Evolutionary conservation across 768 basidiomycete genomes (phyloP), one percentile per base, ranked within the genome.

Genomic region (Calocybe cyanea): DNA sequence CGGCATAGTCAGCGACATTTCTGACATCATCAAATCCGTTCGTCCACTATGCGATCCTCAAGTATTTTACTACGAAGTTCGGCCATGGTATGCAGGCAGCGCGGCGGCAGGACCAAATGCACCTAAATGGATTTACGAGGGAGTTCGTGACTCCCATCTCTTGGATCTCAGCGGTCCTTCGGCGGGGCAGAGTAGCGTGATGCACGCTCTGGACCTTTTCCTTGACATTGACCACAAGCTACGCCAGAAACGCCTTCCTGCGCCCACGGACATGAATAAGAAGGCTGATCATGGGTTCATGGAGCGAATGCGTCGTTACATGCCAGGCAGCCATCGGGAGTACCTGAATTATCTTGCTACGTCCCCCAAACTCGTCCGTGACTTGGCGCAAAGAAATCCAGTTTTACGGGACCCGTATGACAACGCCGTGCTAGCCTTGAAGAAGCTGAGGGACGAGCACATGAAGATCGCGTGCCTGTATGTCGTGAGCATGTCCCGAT

Each of bases 81-180:
- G 95, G 41, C 93, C 92, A 1, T 99, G 95, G 95, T 95, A 79
- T 67, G 83, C 85, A 43, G 94, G 94, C 11, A 89, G 87, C 52
- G 79, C 81, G 48, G 75, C 75, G 36, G 77, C 73, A 51, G 78
- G 76, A 0, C 65, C 77, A 7, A 62, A 64, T 7, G 66, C 66
- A 20, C 70, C 73, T 7, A 69, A 68, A 15, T 91, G 88, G 88
- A 67, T 83, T 32, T 97, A 87, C 62, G 85, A 92, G 57, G 92
- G 89, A 0, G 80, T 89, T 7, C 71, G 73, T 4, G 67, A 77
- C 24, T 72, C 69, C 20, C 71, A 77, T 21, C 62, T 68, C 41
- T 77, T 89, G 32, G 81, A 86, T 50, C 76, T 83, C 43, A 86
- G 82, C 47, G 95, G 95, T 0, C 94, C 95, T 18, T 92, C 89